Conservation (phyloP, 2,329 filamentous ascomycete genomes). For the Nothomitra cinnamomea region DNA sequence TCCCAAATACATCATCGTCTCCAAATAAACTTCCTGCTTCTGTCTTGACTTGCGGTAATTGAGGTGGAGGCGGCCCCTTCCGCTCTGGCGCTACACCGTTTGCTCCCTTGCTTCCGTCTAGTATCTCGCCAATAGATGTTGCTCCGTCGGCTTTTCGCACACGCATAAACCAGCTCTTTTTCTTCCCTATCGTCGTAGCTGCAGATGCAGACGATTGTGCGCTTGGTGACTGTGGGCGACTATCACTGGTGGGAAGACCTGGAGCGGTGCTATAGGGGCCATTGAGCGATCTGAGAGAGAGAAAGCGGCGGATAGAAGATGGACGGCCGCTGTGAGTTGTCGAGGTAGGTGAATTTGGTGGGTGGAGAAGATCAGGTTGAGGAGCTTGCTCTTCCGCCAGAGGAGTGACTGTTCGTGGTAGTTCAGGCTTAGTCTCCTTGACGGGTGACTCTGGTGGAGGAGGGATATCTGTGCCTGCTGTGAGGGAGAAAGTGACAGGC, state of each 20-base stretch:
- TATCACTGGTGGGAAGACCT: not conserved
- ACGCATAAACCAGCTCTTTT: constrained; percentile 1
- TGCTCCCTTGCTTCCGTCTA: not conserved
- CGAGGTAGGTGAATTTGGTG: constrained; percentile 2
- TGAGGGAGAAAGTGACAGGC: constrained; percentile 26
- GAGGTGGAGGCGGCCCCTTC: not conserved
- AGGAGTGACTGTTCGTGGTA: not conserved
- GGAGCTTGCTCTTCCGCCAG: not conserved
- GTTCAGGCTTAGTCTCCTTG: not conserved
- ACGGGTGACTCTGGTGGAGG: constrained; percentile 23
- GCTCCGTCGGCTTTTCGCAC: not conserved
- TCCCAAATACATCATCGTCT: constrained; percentile 2
- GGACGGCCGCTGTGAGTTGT: not conserved
- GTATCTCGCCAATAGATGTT: not conserved
- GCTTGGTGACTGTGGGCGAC: constrained; percentile 1
- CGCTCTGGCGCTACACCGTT: not conserved
- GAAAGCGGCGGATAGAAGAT: constrained; percentile 1
- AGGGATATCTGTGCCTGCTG: constrained; percentile 24
- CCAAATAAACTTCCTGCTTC: constrained; percentile 2
- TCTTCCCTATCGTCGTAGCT: not conserved
- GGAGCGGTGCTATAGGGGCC: not conserved
- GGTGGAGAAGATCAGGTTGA: not conserved
- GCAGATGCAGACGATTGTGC: not conserved
- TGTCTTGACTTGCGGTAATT: not conserved
- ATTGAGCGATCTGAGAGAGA: constrained; percentile 3